A percentile compares a stretch with the other conserved stretches of the same genome.
phyloP scores from a whole-genome alignment of 2,329 filamentous ascomycete species.

The Paraconiothyrium sp. region DNA sequence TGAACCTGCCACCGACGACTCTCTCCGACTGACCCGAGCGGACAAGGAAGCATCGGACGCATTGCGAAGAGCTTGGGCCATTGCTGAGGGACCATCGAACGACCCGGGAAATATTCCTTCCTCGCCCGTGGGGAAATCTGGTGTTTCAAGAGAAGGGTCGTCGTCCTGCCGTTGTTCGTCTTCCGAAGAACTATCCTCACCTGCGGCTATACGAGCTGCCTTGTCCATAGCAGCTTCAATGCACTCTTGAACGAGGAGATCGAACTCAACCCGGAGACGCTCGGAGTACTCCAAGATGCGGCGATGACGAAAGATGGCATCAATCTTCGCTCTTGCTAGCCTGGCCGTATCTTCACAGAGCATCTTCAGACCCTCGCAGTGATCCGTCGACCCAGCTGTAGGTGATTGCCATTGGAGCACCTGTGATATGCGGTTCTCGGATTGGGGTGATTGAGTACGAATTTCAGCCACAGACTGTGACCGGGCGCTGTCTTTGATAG shows the following conservation, averaged over 20 bases:
- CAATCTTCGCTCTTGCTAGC: slow-evolving; percentile 86
- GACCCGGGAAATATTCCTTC: slow-evolving; percentile 69
- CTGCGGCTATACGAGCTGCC: slow-evolving; percentile 85
- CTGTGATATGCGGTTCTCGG: slow-evolving; percentile 92
- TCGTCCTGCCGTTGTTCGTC: slow-evolving; percentile 55
- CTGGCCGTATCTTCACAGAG: slow-evolving; percentile 91
- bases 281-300: slow-evolving; percentile 96
- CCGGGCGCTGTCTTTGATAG: slow-evolving; percentile 81
- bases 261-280: slow-evolving; percentile 92
- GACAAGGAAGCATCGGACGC: slow-evolving; percentile 60
- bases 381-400: slow-evolving; percentile 87
- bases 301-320: slow-evolving; percentile 89
- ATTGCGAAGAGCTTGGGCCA: slow-evolving; percentile 66
- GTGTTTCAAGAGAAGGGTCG: slow-evolving; percentile 59
- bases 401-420: slow-evolving; percentile 97
- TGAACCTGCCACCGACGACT: slow-evolving; percentile 74
- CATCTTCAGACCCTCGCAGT: slow-evolving; percentile 87
- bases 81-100: slow-evolving; percentile 65
- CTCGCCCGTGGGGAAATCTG: slow-evolving; percentile 54
- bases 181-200: slow-evolving; percentile 81
- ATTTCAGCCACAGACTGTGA: slow-evolving; percentile 76
- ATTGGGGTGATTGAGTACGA: slow-evolving; percentile 93
- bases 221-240: slow-evolving; percentile 92
- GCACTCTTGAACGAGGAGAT: slow-evolving; percentile 91
- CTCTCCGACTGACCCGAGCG: slow-evolving; percentile 57